Conservation (phyloP, 352 stramenopile genomes). For the Globisporangium irregulare region DNA sequence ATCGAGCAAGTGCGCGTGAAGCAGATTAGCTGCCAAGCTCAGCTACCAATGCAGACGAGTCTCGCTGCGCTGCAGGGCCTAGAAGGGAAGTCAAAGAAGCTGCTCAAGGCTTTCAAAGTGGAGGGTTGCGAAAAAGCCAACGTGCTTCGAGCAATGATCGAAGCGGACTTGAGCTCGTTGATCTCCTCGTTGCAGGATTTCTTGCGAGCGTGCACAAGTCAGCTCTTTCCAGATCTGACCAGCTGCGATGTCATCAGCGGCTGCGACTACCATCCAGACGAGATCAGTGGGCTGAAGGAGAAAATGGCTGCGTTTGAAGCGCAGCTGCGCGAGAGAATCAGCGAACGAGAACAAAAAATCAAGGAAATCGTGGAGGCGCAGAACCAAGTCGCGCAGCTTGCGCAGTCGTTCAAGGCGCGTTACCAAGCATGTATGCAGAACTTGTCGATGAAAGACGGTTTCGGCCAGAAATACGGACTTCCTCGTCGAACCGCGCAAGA, state of each 20-base stretch:
- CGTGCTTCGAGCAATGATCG: slow-evolving; percentile 25
- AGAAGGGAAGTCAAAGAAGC: slow-evolving; percentile 80
- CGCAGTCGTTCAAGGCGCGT: slow-evolving; percentile 56
- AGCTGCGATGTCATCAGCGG: slow-evolving; percentile 62
- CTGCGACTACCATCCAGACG: slow-evolving; percentile 83
- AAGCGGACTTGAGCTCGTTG: slow-evolving; percentile 32
- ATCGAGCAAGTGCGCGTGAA: slow-evolving; percentile 38
- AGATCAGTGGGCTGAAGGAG: slow-evolving; percentile 51
- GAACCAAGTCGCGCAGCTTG: slow-evolving; percentile 26
- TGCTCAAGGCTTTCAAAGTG: slow-evolving; percentile 39
- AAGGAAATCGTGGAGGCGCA: slow-evolving; percentile 32
- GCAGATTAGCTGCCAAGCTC: slow-evolving; percentile 51
- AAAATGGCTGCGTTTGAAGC: slow-evolving; percentile 39
- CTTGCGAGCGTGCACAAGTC: slow-evolving; percentile 41
- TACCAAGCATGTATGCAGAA: slow-evolving; percentile 73
- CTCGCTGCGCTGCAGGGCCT: slow-evolving; percentile 83
- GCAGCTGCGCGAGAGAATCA: slow-evolving; percentile 33
- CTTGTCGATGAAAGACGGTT: slow-evolving; percentile 85
- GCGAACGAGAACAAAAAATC: slow-evolving; percentile 34
- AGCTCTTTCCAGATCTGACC: slow-evolving; percentile 62
- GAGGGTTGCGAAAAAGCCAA: slow-evolving; percentile 28
- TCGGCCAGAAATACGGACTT: slow-evolving; percentile 88
- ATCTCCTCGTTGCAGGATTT: slow-evolving; percentile 46
- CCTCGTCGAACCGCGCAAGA: slow-evolving; percentile 84
- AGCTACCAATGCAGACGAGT: slow-evolving; percentile 69